These are phyloP conservation scores for Boletus mariae DNA, from an alignment of 1,284 basidiomycete species.

Conservation along the genomic window DNA sequence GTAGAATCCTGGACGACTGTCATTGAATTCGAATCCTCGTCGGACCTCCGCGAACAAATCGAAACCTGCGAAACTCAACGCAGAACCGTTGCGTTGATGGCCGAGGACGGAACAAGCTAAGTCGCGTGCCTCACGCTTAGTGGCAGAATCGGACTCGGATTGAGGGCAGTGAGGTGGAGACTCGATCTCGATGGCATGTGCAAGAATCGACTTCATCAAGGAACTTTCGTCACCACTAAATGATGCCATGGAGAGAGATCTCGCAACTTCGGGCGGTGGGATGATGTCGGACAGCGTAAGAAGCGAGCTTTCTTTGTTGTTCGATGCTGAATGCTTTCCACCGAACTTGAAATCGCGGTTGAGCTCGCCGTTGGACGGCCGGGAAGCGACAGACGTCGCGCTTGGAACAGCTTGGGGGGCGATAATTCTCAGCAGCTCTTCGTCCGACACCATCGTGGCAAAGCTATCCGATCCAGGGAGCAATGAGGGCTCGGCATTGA, in stretches of 20 bases:
- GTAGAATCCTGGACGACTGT: conserved; percentile 62
- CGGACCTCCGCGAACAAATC: conserved; percentile 72
- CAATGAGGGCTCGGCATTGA: conserved; percentile 21
- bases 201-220: conserved; percentile 57
- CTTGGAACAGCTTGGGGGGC: conserved; percentile 26
- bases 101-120: conserved; percentile 11
- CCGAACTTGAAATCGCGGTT: conserved; percentile 73
- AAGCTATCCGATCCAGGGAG: conserved; percentile 21
- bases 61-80: conserved; percentile 62
- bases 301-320: conserved; percentile 13
- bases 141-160: conserved; percentile 45
- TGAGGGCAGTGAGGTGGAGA: conserved; percentile 36
- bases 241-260: conserved; percentile 45
- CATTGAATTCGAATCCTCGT: conserved; percentile 67
- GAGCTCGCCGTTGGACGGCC: conserved; percentile 58
- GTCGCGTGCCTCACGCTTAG: conserved; percentile 31
- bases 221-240: conserved; percentile 51
- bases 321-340: conserved; percentile 40
- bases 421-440: conserved; percentile 25
- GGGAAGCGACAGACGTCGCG: conserved; percentile 40
- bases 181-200: conserved; percentile 39
- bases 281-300: conserved; percentile 72
- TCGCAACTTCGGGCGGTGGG: conserved; percentile 53
- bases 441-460: conserved; percentile 11
- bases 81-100: conserved; percentile 52